Conservation (phyloP, 495 filamentous ascomycete genomes). For the Coniosporium apollinis region DNA sequence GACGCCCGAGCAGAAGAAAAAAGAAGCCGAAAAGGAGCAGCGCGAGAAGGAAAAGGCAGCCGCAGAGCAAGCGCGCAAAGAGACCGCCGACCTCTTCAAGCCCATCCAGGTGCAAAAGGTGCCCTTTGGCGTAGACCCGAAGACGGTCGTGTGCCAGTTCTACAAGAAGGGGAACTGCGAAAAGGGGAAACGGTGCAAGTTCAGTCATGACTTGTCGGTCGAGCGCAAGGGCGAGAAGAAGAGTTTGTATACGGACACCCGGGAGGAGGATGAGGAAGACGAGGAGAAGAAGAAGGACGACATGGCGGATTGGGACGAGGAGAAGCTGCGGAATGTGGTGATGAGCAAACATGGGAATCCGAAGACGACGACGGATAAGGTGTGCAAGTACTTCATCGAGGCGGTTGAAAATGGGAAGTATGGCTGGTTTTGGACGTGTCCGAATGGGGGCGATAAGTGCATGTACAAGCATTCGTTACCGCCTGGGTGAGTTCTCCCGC, state of each 20-base stretch:
- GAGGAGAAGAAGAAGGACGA: slow-evolving; percentile 75
- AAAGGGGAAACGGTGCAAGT: slow-evolving; percentile 96
- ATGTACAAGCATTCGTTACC: slow-evolving; percentile 96
- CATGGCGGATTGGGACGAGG: slow-evolving; percentile 93
- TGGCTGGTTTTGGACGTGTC: slow-evolving; percentile 98
- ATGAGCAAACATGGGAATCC: slow-evolving; percentile 95
- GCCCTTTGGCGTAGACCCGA: slow-evolving; percentile 92
- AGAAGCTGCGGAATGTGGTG: slow-evolving; percentile 80
- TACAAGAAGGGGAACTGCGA: slow-evolving; percentile 95
- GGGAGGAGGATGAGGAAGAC: slow-evolving; percentile 62
- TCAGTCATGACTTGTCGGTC: slow-evolving; percentile 76
- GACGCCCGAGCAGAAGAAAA: slow-evolving; percentile 68
- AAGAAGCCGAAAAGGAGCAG: slow-evolving; percentile 73
- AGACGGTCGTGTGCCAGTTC: slow-evolving; percentile 92
- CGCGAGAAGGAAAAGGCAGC: slow-evolving; percentile 80
- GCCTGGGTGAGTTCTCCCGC: slow-evolving; percentile 44
- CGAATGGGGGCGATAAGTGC: slow-evolving; percentile 93
- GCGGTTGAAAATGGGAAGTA: slow-evolving; percentile 97
- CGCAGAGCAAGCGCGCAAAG: slow-evolving; percentile 60
- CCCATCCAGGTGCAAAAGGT: slow-evolving; percentile 92
- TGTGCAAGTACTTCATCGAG: slow-evolving; percentile 97
- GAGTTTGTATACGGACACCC: slow-evolving; percentile 75
- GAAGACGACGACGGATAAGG: slow-evolving; percentile 88
- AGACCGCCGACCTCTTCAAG: slow-evolving; percentile 75
- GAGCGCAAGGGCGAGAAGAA: slow-evolving; percentile 87